Evolutionary conservation across 2,329 filamentous ascomycete genomes (phyloP).

Genomic region (Fusarium torreyae): DNA sequence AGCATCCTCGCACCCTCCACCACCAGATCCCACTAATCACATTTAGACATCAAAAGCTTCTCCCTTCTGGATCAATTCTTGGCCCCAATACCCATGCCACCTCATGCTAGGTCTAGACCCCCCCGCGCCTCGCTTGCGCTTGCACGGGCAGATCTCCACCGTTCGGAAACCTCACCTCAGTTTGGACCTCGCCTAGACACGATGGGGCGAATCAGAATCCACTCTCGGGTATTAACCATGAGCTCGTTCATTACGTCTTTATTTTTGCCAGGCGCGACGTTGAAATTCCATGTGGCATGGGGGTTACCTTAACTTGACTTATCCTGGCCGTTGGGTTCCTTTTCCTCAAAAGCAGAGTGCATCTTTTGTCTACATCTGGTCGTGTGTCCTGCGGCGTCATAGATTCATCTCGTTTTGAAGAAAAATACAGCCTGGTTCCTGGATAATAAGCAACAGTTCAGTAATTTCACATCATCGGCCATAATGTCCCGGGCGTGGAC

Average conservation of each 20-base stretch:
- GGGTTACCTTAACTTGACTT: not conserved
- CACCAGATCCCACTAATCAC: slow-evolving; percentile 29
- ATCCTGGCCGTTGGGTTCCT: not conserved
- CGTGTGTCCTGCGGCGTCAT: slow-evolving; percentile 28
- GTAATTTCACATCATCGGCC: not conserved
- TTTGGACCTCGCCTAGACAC: slow-evolving; percentile 23
- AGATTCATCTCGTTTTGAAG: slow-evolving; percentile 12
- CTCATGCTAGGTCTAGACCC: slow-evolving; percentile 11
- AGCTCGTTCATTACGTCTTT: slow-evolving; percentile 27
- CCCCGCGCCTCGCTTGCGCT: slow-evolving; percentile 40
- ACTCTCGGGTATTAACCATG: slow-evolving; percentile 30
- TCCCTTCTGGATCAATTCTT: slow-evolving; percentile 32
- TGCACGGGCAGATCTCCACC: slow-evolving; percentile 26
- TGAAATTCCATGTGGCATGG: slow-evolving; percentile 17
- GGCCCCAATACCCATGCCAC: not conserved
- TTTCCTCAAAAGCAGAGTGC: not conserved
- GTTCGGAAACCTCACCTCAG: slow-evolving; percentile 22
- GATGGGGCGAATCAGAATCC: slow-evolving; percentile 22
- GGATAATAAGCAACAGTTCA: slow-evolving; percentile 4
- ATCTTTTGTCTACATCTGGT: slow-evolving; percentile 8
- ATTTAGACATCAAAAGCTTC: slow-evolving; percentile 10
- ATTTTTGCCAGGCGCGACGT: not conserved
- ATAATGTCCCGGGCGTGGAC: slow-evolving; percentile 36
- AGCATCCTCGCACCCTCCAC: slow-evolving; percentile 18
- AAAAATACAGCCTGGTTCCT: slow-evolving; percentile 4